Evolutionary conservation across 495 filamentous ascomycete genomes (phyloP).

Genomic region (Physcia stellaris): DNA sequence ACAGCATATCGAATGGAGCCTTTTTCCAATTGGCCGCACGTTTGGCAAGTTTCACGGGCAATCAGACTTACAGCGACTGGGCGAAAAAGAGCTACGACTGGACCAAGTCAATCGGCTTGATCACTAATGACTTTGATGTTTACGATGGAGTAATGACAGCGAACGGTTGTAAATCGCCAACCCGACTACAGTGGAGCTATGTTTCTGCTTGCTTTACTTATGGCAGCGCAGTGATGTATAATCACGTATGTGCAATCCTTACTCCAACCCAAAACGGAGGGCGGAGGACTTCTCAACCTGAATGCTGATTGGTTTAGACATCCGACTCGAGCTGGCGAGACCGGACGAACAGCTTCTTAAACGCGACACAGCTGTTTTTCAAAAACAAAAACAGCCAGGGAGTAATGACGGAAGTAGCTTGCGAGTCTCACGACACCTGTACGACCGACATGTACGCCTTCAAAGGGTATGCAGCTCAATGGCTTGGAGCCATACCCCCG

Average conservation of each 20-base stretch:
- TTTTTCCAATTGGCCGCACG: conserved; percentile 76
- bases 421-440: conserved; percentile 52
- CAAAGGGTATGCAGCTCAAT: conserved; percentile 62
- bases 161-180: conserved; percentile 43
- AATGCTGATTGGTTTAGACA: too few species aligned
- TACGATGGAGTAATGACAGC: conserved; percentile 52
- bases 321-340: conserved; percentile 39
- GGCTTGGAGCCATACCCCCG: conserved; percentile 51
- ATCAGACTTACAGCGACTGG: conserved; percentile 64
- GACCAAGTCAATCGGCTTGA: conserved; percentile 43
- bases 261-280: conserved; percentile 8
- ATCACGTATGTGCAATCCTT: conserved; percentile 32
- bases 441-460: conserved; percentile 58
- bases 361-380: conserved; percentile 41
- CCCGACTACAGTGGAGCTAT: conserved; percentile 61
- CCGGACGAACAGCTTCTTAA: conserved; percentile 41
- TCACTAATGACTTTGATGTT: conserved; percentile 37
- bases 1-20: conserved; percentile 63
- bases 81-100: conserved; percentile 60
- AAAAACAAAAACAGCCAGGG: conserved; percentile 35
- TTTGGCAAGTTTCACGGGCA: conserved; percentile 59
- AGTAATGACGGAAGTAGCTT: conserved; percentile 56
- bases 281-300: too few species aligned
- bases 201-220: conserved; percentile 61
- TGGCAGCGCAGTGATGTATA: conserved; percentile 68